These are phyloP conservation scores for Plasmodium billcollinsi DNA, from an alignment of 169 alveolate genomes.

Conservation along the genomic window DNA sequence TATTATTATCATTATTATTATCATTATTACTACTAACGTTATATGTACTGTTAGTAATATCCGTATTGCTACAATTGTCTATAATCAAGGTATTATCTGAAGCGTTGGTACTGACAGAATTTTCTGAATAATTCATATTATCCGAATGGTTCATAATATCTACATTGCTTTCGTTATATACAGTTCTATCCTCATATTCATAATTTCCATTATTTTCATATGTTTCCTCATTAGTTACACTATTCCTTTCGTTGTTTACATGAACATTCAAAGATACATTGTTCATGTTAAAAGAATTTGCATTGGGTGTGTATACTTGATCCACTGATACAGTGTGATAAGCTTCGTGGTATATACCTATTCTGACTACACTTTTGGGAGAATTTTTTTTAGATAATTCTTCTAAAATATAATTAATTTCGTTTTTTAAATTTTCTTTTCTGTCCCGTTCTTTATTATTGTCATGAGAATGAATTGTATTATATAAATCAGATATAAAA, in stretches of 20 bases:
- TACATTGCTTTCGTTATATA: background rate
- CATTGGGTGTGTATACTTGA: too few species aligned
- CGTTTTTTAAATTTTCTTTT: constrained; percentile 25
- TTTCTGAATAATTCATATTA: background rate
- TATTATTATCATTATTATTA: background rate
- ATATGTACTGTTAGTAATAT: background rate
- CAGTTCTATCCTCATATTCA: background rate
- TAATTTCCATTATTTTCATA: background rate
- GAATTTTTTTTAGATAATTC: constrained; percentile 8
- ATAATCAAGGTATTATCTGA: background rate
- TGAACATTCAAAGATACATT: too few species aligned
- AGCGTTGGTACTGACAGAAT: background rate
- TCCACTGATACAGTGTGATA: background rate
- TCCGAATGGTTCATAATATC: too few species aligned
- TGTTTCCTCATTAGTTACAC: background rate
- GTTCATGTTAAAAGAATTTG: background rate
- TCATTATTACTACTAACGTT: background rate
- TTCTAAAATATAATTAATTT: constrained; percentile 31
- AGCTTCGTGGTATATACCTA: constrained; percentile 20
- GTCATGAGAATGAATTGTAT: background rate
- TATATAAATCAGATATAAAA: background rate
- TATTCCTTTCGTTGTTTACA: background rate
- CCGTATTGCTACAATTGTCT: background rate
- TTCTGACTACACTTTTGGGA: background rate
- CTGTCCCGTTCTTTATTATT: background rate